Evolutionary conservation across 1,139 yeast genomes (phyloP).

Genomic region (Citeromyces hawaiiensis): DNA sequence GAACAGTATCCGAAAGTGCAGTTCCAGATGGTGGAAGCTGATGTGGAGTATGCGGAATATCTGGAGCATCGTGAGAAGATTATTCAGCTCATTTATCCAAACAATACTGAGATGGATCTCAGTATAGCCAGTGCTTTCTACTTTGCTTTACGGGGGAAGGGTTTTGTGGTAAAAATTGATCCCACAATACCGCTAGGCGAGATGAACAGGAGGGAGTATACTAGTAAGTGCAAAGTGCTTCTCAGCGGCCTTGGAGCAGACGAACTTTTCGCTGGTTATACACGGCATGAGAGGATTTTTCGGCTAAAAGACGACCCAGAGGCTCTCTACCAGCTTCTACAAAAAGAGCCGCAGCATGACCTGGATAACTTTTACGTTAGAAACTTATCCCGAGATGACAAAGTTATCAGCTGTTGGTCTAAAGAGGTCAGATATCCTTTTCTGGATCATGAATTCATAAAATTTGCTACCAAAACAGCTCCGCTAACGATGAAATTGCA

Average conservation of each 20-base stretch:
- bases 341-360: slow-evolving; percentile 51
- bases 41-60: slow-evolving; percentile 63
- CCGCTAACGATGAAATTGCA: slow-evolving; percentile 37
- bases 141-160: slow-evolving; percentile 63
- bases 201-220: slow-evolving; percentile 16
- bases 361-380: slow-evolving; percentile 62
- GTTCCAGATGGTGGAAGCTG: slow-evolving; percentile 48
- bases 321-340: slow-evolving; percentile 21
- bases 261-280: slow-evolving; percentile 88
- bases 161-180: slow-evolving; percentile 15
- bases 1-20: slow-evolving; percentile 21
- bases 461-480: slow-evolving; percentile 30
- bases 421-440: slow-evolving; percentile 87
- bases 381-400: slow-evolving; percentile 83
- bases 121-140: slow-evolving; percentile 92
- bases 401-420: slow-evolving; percentile 78
- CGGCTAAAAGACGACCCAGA: slow-evolving; percentile 8
- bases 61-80: slow-evolving; percentile 37
- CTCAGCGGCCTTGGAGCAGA: slow-evolving; percentile 97
- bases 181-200: slow-evolving; percentile 2
- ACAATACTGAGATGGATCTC: slow-evolving; percentile 85
- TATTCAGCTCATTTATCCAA: slow-evolving; percentile 60
- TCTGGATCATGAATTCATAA: slow-evolving; percentile 50
- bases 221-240: slow-evolving; percentile 51
- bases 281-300: slow-evolving; percentile 51